phyloP scores from a whole-genome alignment of 371 early-diverging fungal species.

The Mortierella sp. region DNA sequence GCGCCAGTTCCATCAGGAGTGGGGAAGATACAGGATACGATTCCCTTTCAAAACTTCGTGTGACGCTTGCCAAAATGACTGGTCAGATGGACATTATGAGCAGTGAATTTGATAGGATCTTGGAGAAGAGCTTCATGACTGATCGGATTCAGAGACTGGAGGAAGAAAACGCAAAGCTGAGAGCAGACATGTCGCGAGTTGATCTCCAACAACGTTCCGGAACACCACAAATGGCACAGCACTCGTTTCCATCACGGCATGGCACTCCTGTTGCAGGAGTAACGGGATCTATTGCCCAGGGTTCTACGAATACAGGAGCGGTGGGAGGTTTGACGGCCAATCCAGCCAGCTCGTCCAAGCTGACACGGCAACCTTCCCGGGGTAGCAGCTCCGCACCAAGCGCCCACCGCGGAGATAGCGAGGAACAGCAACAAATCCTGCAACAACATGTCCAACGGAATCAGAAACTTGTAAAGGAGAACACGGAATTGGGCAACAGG shows the following conservation, averaged over 20 bases:
- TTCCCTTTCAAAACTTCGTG: conserved; percentile 57
- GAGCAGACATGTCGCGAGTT: conserved; percentile 42
- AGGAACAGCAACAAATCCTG: conserved; percentile 29
- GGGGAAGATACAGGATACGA: conserved; percentile 37
- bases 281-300: conserved; percentile 16
- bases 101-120: conserved; percentile 65
- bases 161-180: conserved; percentile 45
- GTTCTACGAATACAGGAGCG: conserved; percentile 13
- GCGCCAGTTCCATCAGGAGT: conserved; percentile 26
- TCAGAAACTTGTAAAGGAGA: conserved; percentile 38
- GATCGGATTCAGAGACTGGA: conserved; percentile 44
- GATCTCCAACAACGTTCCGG: conserved; percentile 49
- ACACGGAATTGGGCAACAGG: conserved; percentile 52
- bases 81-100: conserved; percentile 69
- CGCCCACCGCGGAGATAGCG: conserved; percentile 16
- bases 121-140: conserved; percentile 58
- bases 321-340: conserved; percentile 12
- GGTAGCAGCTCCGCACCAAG: conserved; percentile 16
- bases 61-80: conserved; percentile 63
- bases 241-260: conserved; percentile 25
- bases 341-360: conserved; percentile 31
- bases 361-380: conserved; percentile 37
- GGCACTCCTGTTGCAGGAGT: conserved; percentile 15
- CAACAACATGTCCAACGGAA: conserved; percentile 43
- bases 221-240: conserved; percentile 42